Evolutionary conservation across 2,329 filamentous ascomycete genomes (phyloP).

Genomic region (Xylariaceae sp.): DNA sequence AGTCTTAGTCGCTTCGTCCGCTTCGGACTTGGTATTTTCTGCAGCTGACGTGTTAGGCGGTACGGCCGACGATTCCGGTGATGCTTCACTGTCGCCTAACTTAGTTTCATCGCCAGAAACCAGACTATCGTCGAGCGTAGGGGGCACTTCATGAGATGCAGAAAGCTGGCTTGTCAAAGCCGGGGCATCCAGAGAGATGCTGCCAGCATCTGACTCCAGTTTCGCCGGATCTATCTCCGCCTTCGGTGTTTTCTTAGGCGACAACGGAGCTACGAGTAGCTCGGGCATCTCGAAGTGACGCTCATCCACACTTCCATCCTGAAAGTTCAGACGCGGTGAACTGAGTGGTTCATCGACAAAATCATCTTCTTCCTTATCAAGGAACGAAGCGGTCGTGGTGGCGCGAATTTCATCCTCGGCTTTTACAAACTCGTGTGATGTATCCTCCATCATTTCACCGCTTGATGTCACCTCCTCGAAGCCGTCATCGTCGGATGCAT

Average conservation of each 20-base stretch:
- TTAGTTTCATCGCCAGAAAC: neutral
- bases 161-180: neutral
- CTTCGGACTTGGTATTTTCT: neutral
- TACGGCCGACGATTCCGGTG: constrained; percentile 1
- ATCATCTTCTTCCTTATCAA: constrained; percentile 62
- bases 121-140: neutral
- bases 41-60: neutral
- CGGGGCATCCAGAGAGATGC: neutral
- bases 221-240: constrained; percentile 22
- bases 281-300: constrained; percentile 51
- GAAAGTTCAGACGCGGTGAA: constrained; percentile 59
- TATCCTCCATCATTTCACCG: constrained; percentile 67
- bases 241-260: constrained; percentile 42
- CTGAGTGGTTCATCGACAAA: constrained; percentile 75
- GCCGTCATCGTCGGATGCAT: constrained; percentile 79
- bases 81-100: constrained; percentile 8
- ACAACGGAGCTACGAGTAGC: constrained; percentile 53
- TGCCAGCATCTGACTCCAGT: constrained; percentile 3
- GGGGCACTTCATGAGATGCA: neutral
- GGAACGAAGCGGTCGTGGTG: constrained; percentile 37
- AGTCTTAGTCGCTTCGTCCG: neutral
- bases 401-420: constrained; percentile 48
- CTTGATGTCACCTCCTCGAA: constrained; percentile 80
- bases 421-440: constrained; percentile 63
- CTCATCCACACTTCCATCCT: constrained; percentile 51